A percentile compares a stretch with the other conserved stretches of the same genome.
Conservation (phyloP, 2,329 filamentous ascomycete genomes). For the Gaeumannomyces sp. region DNA sequence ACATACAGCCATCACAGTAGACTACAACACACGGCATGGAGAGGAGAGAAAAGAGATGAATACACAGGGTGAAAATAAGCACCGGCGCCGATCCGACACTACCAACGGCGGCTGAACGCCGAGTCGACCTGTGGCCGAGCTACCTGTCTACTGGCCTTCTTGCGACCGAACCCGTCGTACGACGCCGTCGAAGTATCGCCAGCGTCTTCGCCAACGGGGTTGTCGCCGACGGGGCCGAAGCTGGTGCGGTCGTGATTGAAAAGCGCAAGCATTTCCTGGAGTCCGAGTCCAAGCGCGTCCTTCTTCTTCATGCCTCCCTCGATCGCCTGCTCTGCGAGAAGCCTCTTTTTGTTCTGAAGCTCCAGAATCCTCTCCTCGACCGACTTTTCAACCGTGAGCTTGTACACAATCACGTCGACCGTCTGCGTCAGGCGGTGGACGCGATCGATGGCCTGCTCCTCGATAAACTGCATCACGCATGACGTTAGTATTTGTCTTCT, state of each 20-base stretch:
- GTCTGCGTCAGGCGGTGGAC: conserved; percentile 98
- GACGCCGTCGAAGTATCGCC: background rate
- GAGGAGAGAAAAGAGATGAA: conserved; percentile 2
- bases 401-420: conserved; percentile 90
- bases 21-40: background rate
- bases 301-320: conserved; percentile 66
- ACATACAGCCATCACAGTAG: background rate
- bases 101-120: background rate
- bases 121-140: background rate
- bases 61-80: background rate
- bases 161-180: background rate
- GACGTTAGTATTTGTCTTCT: background rate
- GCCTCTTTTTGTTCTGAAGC: conserved; percentile 87
- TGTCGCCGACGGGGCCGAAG: background rate
- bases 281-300: conserved; percentile 67
- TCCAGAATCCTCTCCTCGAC: conserved; percentile 95
- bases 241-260: conserved; percentile 59
- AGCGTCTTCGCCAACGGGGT: background rate
- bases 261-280: conserved; percentile 88
- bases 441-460: conserved; percentile 97
- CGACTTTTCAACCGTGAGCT: conserved; percentile 76
- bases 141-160: background rate
- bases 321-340: conserved; percentile 85
- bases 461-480: conserved; percentile 57
- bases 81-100: background rate